phyloP scores from a whole-genome alignment of 768 basidiomycete species.

The Suillus spraguei region DNA sequence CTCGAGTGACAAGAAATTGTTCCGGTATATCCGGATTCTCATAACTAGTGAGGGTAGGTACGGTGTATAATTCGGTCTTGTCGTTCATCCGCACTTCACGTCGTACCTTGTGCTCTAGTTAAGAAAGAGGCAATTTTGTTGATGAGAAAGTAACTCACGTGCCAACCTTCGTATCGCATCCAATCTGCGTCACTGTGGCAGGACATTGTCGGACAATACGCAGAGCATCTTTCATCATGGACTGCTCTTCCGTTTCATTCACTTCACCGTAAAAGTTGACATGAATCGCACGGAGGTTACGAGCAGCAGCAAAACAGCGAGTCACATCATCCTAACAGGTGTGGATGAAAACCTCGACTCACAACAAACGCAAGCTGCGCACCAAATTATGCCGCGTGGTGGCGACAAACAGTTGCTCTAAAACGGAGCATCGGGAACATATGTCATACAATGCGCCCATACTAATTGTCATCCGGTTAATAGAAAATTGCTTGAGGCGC shows the following conservation, averaged over 20 bases:
- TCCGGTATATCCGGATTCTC: constrained; percentile 73
- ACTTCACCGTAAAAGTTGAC: constrained; percentile 48
- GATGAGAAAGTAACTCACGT: constrained; percentile 43
- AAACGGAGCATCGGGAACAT: constrained; percentile 51
- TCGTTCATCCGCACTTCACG: constrained; percentile 39
- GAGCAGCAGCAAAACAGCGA: constrained; percentile 45
- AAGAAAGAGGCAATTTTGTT: constrained; percentile 7
- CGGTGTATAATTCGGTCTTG: constrained; percentile 40
- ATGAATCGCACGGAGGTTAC: constrained; percentile 57
- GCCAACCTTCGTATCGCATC: constrained; percentile 73
- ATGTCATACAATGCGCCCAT: constrained; percentile 52
- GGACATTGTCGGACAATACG: constrained; percentile 52
- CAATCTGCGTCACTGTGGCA: constrained; percentile 58
- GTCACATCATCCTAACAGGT: constrained; percentile 21
- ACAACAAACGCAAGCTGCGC: constrained; percentile 15
- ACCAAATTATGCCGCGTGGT: constrained; percentile 52
- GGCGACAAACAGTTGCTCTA: constrained; percentile 69
- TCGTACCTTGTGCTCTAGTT: constrained; percentile 43
- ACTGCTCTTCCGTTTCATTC: constrained; percentile 21
- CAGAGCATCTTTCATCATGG: constrained; percentile 39
- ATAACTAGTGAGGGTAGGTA: constrained; percentile 49
- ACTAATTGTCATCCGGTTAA: constrained; percentile 64
- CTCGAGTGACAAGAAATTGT: constrained; percentile 65
- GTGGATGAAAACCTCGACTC: neutral
- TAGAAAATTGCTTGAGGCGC: constrained; percentile 57